Percentiles rank a stretch among this genome's conserved stretches.
Evolutionary conservation across 371 early-diverging fungal species (phyloP).

Genomic region (Mortierella sp.): DNA sequence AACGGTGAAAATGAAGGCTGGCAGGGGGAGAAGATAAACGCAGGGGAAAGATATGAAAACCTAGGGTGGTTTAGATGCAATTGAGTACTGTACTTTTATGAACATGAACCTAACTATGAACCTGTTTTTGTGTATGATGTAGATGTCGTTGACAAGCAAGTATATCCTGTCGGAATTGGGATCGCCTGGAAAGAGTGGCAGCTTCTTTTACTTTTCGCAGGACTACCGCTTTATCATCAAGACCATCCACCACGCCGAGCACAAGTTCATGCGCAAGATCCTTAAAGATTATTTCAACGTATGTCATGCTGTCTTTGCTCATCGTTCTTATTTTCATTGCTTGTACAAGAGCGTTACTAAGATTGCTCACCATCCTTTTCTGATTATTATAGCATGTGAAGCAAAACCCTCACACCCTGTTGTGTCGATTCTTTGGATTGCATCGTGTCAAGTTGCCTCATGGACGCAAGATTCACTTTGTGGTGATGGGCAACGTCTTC

Average conservation of each 20-base stretch:
- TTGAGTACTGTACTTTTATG: not conserved
- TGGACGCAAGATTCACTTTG: slow-evolving; percentile 95
- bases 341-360: not conserved
- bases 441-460: slow-evolving; percentile 96
- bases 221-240: slow-evolving; percentile 99
- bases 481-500: slow-evolving; percentile 98
- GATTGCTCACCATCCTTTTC: not conserved
- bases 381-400: slow-evolving; percentile 78
- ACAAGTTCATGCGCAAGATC: slow-evolving; percentile 91
- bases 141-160: slow-evolving; percentile 95
- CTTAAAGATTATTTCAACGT: slow-evolving; percentile 88
- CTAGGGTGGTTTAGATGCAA: not conserved
- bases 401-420: slow-evolving; percentile 93
- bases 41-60: not conserved
- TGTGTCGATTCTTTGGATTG: slow-evolving; percentile 95
- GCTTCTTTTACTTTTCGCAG: slow-evolving; percentile 97
- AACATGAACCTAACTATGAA: not conserved
- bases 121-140: slow-evolving; percentile 4
- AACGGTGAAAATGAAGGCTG: not conserved
- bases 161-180: slow-evolving; percentile 97
- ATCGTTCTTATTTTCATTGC: not conserved
- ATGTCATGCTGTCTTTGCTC: slow-evolving; percentile 13
- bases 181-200: slow-evolving; percentile 95
- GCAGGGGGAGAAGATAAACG: not conserved
- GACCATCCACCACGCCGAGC: slow-evolving; percentile 95